Conservation (phyloP, 805 yeast genomes). For the Starmerella lactis-condensi region DNA sequence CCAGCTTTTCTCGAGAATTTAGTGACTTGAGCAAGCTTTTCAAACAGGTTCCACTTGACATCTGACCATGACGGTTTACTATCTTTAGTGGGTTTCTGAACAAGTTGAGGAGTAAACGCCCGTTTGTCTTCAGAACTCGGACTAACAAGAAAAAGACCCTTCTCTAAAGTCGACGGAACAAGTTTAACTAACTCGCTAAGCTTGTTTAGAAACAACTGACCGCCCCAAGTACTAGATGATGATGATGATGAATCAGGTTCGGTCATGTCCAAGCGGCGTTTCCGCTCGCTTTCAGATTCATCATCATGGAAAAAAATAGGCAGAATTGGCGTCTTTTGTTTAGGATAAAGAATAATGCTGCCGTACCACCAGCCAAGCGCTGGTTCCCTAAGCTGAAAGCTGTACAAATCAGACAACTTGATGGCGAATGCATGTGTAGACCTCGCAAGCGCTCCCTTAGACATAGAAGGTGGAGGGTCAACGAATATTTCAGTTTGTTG, state of each 20-base stretch:
- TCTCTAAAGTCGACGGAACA: conserved; percentile 53
- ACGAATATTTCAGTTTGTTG: conserved; percentile 23
- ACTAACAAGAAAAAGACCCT: conserved; percentile 54
- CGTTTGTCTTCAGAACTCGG: conserved; percentile 51
- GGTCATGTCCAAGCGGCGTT: conserved; percentile 31
- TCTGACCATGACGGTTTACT: conserved; percentile 29
- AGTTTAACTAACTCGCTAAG: conserved; percentile 39
- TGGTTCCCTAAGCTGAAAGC: conserved; percentile 70
- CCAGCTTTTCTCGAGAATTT: conserved; percentile 44
- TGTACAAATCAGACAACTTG: conserved; percentile 42
- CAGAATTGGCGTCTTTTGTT: conserved; percentile 45
- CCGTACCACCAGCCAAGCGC: conserved; percentile 86
- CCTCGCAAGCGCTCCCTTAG: conserved; percentile 25
- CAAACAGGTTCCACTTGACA: conserved; percentile 75
- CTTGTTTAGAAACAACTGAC: conserved; percentile 47
- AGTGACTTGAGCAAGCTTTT: conserved; percentile 65
- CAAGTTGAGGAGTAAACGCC: conserved; percentile 28
- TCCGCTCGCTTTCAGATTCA: conserved; percentile 46
- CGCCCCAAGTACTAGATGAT: conserved; percentile 57
- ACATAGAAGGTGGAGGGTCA: conserved; percentile 30
- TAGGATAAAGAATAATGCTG: conserved; percentile 55
- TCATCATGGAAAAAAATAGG: conserved; percentile 85
- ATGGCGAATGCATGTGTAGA: conserved; percentile 54
- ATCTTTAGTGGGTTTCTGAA: conserved; percentile 10
- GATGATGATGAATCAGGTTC: neutral